These are phyloP conservation scores for Daldinia grandis DNA, from an alignment of 495 filamentous ascomycete species.

Conservation along the genomic window DNA sequence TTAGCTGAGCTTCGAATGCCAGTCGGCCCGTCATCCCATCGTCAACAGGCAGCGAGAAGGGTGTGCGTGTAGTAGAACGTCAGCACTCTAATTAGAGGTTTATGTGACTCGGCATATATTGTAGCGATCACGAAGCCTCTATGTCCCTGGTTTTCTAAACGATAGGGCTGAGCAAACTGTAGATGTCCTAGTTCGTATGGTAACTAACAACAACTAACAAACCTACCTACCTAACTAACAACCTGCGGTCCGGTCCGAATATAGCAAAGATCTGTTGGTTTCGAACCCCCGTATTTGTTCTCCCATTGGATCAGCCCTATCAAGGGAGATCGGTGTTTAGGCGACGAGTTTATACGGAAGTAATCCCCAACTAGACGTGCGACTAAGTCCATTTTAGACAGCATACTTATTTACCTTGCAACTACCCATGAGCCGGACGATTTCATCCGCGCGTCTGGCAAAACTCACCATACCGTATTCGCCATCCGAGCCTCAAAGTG, in stretches of 20 bases:
- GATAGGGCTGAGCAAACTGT: conserved; percentile 32
- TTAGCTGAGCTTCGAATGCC: not conserved
- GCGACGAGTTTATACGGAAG: not conserved
- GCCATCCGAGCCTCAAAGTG: conserved; percentile 8
- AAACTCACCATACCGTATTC: conserved; percentile 2
- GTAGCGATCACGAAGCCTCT: conserved; percentile 7
- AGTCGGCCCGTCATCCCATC: conserved; percentile 19
- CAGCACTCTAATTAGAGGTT: conserved; percentile 35
- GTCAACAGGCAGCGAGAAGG: not conserved
- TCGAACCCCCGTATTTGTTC: not conserved
- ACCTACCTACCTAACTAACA: no score
- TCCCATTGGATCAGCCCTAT: conserved; percentile 21
- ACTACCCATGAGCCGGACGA: not conserved
- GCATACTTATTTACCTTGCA: not conserved
- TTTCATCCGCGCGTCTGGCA: conserved; percentile 36
- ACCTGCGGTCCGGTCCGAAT: conserved; percentile 12
- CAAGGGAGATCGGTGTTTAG: conserved; percentile 21
- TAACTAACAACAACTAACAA: not conserved
- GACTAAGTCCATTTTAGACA: conserved; percentile 12
- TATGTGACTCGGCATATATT: conserved; percentile 13
- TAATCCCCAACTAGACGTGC: not conserved
- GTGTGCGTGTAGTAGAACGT: conserved; percentile 3
- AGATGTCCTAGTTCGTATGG: not conserved
- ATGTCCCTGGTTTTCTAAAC: not conserved
- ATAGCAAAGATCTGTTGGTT: conserved; percentile 2